Percentiles rank a stretch among this genome's conserved stretches.
These are phyloP conservation scores for Aspergillus sp. DNA, from an alignment of 2,329 filamentous ascomycete species.

Conservation along the genomic window DNA sequence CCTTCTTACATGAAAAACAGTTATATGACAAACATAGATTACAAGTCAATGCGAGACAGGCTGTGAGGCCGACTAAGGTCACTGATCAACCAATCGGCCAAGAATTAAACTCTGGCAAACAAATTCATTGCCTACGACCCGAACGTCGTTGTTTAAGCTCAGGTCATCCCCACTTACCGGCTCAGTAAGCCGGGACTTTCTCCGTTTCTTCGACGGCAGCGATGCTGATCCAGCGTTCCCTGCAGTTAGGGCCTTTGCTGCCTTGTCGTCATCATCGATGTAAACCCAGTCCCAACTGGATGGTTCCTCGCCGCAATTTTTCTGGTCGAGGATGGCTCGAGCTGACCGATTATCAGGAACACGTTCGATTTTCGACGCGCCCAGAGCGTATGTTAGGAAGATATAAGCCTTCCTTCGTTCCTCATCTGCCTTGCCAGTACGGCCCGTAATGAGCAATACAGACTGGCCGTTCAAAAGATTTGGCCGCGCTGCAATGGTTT, in stretches of 20 bases:
- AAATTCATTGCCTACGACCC: constrained; percentile 77
- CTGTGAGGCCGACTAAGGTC: background rate
- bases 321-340: constrained; percentile 55
- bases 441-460: constrained; percentile 71
- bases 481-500: constrained; percentile 60
- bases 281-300: constrained; percentile 73
- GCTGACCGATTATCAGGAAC: constrained; percentile 68
- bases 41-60: background rate
- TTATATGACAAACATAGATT: background rate
- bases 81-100: constrained; percentile 70
- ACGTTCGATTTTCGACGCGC: constrained; percentile 65
- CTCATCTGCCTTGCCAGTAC: constrained; percentile 58
- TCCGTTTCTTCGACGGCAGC: constrained; percentile 45
- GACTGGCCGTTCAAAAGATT: constrained; percentile 63
- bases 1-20: background rate
- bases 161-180: constrained; percentile 29
- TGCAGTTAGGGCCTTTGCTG: constrained; percentile 49
- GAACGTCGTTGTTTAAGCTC: constrained; percentile 52
- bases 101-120: constrained; percentile 91
- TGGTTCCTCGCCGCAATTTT: constrained; percentile 43
- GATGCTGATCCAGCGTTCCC: constrained; percentile 16
- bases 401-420: constrained; percentile 70
- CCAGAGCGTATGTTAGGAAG: constrained; percentile 77
- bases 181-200: constrained; percentile 32
- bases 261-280: constrained; percentile 64